These are phyloP conservation scores for Lithohypha guttulata DNA, from an alignment of 2,329 filamentous ascomycete genomes.

Conservation along the genomic window DNA sequence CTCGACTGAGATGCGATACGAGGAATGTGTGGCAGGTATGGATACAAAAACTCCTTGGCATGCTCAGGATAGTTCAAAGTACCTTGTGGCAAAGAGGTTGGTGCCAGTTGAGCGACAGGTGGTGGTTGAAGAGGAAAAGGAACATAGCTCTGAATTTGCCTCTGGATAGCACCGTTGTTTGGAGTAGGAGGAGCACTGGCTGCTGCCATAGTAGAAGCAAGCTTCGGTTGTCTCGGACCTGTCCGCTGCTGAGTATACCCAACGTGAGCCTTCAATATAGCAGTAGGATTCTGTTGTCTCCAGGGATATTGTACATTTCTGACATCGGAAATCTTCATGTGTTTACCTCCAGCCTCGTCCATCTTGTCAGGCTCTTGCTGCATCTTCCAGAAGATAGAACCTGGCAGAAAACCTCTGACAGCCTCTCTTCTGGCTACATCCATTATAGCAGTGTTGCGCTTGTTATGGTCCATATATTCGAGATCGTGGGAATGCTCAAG, in stretches of 20 bases:
- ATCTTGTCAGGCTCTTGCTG: slow-evolving; percentile 36
- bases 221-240: slow-evolving; percentile 2
- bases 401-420: slow-evolving; percentile 37
- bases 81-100: slow-evolving; percentile 23
- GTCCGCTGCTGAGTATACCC: slow-evolving; percentile 25
- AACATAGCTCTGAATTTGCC: slow-evolving; percentile 2
- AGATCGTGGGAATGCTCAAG: slow-evolving; percentile 36
- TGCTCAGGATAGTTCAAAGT: slow-evolving; percentile 36
- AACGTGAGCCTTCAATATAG: slow-evolving; percentile 34
- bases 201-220: not conserved
- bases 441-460: slow-evolving; percentile 39
- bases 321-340: slow-evolving; percentile 37
- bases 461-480: slow-evolving; percentile 38
- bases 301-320: slow-evolving; percentile 39
- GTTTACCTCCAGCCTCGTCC: slow-evolving; percentile 35
- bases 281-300: slow-evolving; percentile 35
- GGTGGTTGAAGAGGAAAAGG: slow-evolving; percentile 3
- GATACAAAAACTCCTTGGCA: slow-evolving; percentile 37
- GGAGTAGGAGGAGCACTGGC: slow-evolving; percentile 1
- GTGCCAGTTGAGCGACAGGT: slow-evolving; percentile 3
- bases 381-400: slow-evolving; percentile 40
- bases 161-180: not conserved
- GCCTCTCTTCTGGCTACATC: slow-evolving; percentile 36
- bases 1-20: slow-evolving; percentile 25
- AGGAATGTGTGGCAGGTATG: slow-evolving; percentile 39